A percentile compares a stretch with the other conserved stretches of the same genome.
These are phyloP conservation scores for Lantana camara DNA, from an alignment of 257 asterid species.

Conservation along the genomic window DNA sequence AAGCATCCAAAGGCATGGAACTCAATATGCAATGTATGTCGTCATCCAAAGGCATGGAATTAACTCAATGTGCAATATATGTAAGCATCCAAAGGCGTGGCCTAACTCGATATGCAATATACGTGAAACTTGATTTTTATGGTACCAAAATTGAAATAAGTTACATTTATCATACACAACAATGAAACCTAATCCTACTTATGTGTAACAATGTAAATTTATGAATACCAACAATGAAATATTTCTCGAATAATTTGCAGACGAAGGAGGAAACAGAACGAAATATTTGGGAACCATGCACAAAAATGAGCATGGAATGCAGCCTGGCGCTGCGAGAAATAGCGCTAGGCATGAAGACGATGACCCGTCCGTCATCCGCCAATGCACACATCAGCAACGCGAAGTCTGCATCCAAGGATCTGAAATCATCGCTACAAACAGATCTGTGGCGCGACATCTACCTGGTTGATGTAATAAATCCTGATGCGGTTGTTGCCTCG, in stretches of 20 bases:
- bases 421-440: conserved; percentile 25
- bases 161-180: too few relatives aligned
- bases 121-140: too few relatives aligned
- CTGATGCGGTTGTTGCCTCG: conserved; percentile 48
- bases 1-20: too few relatives aligned
- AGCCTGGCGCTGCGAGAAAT: conserved; percentile 45
- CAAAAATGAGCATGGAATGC: conserved; percentile 48
- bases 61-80: too few relatives aligned
- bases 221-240: too few relatives aligned
- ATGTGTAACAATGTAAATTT: neutral
- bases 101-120: too few relatives aligned
- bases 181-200: too few relatives aligned
- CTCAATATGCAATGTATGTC: too few relatives aligned
- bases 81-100: too few relatives aligned
- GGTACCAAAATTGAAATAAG: too few relatives aligned
- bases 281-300: conserved; percentile 46
- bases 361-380: conserved; percentile 33
- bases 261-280: conserved; percentile 34
- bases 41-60: too few relatives aligned
- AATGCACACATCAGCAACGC: conserved; percentile 35
- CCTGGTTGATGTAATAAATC: conserved; percentile 36
- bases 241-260: conserved; percentile 31
- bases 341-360: conserved; percentile 42
- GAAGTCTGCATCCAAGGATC: conserved; percentile 36
- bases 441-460: conserved; percentile 40